Percentiles rank a stretch among this genome's conserved stretches.
Evolutionary conservation across 169 alveolate genomes (phyloP).

Genomic region (Plasmodium ovale): DNA sequence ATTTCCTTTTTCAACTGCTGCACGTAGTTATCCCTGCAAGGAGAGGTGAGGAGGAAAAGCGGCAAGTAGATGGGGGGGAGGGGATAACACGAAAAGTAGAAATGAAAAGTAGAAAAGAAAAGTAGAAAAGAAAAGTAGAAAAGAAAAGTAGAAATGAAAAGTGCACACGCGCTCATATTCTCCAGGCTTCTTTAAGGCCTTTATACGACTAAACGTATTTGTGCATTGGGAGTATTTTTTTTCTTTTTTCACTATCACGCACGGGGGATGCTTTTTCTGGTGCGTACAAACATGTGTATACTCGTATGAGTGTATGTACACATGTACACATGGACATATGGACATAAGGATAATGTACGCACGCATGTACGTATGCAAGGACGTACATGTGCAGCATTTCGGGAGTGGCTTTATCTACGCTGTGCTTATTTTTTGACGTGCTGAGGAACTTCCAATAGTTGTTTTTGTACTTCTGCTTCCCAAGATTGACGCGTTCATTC

Average conservation of each 20-base stretch:
- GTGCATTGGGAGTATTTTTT: no score
- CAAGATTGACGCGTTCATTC: not conserved
- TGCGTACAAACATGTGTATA: not conserved
- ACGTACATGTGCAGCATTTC: not conserved
- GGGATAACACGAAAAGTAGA: no score
- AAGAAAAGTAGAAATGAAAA: no score
- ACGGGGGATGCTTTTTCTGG: no score
- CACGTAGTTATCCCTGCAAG: not conserved
- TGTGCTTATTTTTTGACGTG: not conserved
- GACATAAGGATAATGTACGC: no score
- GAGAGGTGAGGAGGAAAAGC: no score
- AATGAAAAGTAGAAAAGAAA: not conserved
- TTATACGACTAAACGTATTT: not conserved
- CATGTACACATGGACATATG: not conserved
- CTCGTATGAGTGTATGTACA: not conserved
- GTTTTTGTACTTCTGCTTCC: not conserved
- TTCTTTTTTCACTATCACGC: no score
- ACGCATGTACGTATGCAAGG: not conserved
- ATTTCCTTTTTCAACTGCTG: not conserved
- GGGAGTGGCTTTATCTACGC: no score
- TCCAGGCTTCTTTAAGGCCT: no score
- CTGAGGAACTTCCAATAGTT: not conserved
- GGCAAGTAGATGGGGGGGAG: no score
- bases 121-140: no score
- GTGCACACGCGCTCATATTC: no score